Conservation (phyloP, 306 rosid genomes). For the Rosa rugosa region DNA sequence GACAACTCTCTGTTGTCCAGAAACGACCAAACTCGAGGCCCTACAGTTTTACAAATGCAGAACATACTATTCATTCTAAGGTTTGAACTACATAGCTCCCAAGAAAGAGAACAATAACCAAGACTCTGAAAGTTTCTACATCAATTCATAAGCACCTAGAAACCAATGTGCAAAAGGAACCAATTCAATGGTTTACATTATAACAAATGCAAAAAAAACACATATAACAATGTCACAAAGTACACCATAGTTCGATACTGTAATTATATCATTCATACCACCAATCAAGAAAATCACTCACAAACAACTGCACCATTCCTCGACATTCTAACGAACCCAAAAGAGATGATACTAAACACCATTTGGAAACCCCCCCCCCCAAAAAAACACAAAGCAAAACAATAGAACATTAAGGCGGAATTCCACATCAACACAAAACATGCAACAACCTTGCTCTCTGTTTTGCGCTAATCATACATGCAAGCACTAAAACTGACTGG, state of each 20-base stretch:
- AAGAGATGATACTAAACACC: too few relatives aligned
- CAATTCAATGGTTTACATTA: too few relatives aligned
- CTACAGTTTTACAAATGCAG: neutral
- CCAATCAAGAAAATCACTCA: neutral
- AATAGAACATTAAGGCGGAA: neutral
- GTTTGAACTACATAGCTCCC: neutral
- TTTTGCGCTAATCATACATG: neutral
- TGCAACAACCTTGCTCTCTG: neutral
- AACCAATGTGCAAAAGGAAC: too few relatives aligned
- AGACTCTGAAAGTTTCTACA: neutral
- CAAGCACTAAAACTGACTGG: neutral
- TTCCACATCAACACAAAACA: neutral
- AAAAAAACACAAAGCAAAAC: neutral
- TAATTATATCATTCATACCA: neutral
- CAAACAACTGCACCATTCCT: neutral
- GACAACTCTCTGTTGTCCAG: neutral
- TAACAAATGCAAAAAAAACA: neutral
- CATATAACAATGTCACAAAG: neutral
- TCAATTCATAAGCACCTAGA: neutral
- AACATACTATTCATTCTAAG: neutral
- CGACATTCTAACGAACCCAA: neutral
- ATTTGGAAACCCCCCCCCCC: too few relatives aligned
- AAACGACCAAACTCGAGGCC: neutral
- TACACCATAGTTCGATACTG: neutral
- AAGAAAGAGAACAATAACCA: neutral